A percentile compares a stretch with the other conserved stretches of the same genome.
Conservation (phyloP, 2,329 filamentous ascomycete species). For the Colletotrichum tropicicola region DNA sequence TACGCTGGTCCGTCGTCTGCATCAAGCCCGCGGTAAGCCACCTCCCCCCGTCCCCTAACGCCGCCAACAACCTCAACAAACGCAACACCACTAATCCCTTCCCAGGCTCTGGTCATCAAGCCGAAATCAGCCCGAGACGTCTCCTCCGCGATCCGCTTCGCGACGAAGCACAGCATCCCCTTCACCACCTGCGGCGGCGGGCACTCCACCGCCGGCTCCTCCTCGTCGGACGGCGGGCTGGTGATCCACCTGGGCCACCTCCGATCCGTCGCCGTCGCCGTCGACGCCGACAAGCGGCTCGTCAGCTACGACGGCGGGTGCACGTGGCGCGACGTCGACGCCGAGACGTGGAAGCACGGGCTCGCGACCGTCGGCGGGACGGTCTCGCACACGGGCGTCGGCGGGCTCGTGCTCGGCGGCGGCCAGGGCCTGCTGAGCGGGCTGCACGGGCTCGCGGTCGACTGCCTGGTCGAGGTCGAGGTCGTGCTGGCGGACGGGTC, state of each 20-base stretch:
- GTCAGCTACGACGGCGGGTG: constrained; percentile 61
- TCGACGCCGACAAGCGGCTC: constrained; percentile 54
- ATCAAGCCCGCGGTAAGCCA: constrained; percentile 42
- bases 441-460: constrained; percentile 58
- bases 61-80: background rate
- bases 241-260: constrained; percentile 64
- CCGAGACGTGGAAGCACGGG: constrained; percentile 55
- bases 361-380: constrained; percentile 70
- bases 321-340: constrained; percentile 63
- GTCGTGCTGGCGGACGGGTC: constrained; percentile 49
- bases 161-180: constrained; percentile 51
- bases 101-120: constrained; percentile 53
- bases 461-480: constrained; percentile 48
- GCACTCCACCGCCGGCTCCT: constrained; percentile 62
- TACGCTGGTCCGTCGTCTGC: constrained; percentile 47
- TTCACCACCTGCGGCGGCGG: constrained; percentile 65
- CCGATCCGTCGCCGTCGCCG: constrained; percentile 56
- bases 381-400: constrained; percentile 70
- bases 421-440: constrained; percentile 67
- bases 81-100: too few relatives aligned
- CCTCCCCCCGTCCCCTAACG: background rate
- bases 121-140: constrained; percentile 51
- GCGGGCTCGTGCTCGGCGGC: constrained; percentile 65
- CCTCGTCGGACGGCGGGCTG: constrained; percentile 58
- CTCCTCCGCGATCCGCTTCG: constrained; percentile 52